Percentiles rank a stretch among this genome's conserved stretches.
Evolutionary conservation across 1,284 basidiomycete genomes (phyloP).

Genomic region (Cryptococcus amylolentus): DNA sequence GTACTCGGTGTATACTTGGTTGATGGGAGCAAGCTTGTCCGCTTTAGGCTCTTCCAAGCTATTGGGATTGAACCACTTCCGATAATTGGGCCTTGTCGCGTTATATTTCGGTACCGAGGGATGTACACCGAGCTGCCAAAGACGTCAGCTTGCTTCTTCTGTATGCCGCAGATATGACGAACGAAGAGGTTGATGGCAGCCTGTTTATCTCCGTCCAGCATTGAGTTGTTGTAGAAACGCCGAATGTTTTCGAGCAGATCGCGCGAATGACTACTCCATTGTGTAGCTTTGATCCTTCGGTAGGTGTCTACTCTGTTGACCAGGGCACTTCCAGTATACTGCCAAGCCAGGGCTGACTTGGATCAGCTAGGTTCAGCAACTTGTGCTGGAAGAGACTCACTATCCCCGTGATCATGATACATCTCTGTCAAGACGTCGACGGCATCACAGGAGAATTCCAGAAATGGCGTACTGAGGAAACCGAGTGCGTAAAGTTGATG

Average conservation of each 20-base stretch:
- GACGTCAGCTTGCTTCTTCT: neutral
- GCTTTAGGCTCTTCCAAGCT: slow-evolving; percentile 60
- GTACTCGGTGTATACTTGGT: slow-evolving; percentile 84
- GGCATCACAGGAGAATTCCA: slow-evolving; percentile 91
- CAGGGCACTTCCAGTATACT: slow-evolving; percentile 93
- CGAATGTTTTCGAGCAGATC: slow-evolving; percentile 94
- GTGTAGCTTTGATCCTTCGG: slow-evolving; percentile 72
- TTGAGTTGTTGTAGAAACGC: slow-evolving; percentile 92
- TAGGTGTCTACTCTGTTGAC: slow-evolving; percentile 98
- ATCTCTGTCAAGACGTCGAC: slow-evolving; percentile 98
- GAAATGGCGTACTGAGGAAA: slow-evolving; percentile 72
- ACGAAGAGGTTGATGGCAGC: slow-evolving; percentile 91
- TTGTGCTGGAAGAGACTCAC: slow-evolving; percentile 52
- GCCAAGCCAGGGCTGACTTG: slow-evolving; percentile 79
- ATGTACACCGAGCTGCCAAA: slow-evolving; percentile 65
- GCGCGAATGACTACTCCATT: slow-evolving; percentile 96
- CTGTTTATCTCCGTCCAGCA: slow-evolving; percentile 96
- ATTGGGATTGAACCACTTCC: slow-evolving; percentile 72
- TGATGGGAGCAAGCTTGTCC: slow-evolving; percentile 38
- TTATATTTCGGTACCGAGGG: slow-evolving; percentile 19
- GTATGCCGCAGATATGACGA: neutral
- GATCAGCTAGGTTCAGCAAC: neutral
- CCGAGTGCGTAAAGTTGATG: slow-evolving; percentile 96
- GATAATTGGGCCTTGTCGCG: slow-evolving; percentile 61
- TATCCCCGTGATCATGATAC: slow-evolving; percentile 97